phyloP scores from a whole-genome alignment of 768 basidiomycete species.

The Paxillus rubicundulus region DNA sequence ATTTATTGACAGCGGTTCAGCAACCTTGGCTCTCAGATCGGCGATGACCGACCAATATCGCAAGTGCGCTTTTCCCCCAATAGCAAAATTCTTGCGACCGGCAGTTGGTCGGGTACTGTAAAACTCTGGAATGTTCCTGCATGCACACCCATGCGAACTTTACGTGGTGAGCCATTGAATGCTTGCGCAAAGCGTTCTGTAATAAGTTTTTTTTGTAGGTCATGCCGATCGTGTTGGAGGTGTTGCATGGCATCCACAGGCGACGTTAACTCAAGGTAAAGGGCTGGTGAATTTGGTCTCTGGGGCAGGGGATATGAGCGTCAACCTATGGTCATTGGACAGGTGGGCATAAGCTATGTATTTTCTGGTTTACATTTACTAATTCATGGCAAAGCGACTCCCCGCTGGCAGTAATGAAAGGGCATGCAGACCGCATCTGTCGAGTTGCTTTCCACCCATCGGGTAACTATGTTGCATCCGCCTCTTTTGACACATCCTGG shows the following conservation, averaged over 20 bases:
- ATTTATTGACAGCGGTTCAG: constrained; percentile 64
- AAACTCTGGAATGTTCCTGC: constrained; percentile 96
- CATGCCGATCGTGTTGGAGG: constrained; percentile 92
- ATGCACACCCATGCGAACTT: constrained; percentile 73
- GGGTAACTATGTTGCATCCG: constrained; percentile 89
- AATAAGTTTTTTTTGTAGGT: constrained; percentile 42
- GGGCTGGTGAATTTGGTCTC: constrained; percentile 81
- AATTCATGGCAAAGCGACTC: constrained; percentile 55
- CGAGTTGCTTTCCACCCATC: constrained; percentile 97
- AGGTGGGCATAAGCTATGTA: constrained; percentile 46
- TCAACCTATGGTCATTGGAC: constrained; percentile 87
- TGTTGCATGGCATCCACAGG: constrained; percentile 96
- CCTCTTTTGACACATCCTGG: constrained; percentile 98
- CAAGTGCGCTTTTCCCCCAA: constrained; percentile 95
- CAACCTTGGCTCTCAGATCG: constrained; percentile 96
- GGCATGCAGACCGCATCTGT: constrained; percentile 88
- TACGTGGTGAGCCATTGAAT: constrained; percentile 56
- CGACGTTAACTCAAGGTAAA: constrained; percentile 68
- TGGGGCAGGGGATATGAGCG: constrained; percentile 82
- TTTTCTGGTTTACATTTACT: constrained; percentile 3
- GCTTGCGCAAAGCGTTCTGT: neutral
- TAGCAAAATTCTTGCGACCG: constrained; percentile 83
- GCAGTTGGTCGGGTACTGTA: constrained; percentile 93
- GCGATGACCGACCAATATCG: constrained; percentile 92
- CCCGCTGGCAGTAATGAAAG: constrained; percentile 81